Evolutionary conservation across 1,139 yeast species (phyloP).

Genomic region (Candida dubliniensis): DNA sequence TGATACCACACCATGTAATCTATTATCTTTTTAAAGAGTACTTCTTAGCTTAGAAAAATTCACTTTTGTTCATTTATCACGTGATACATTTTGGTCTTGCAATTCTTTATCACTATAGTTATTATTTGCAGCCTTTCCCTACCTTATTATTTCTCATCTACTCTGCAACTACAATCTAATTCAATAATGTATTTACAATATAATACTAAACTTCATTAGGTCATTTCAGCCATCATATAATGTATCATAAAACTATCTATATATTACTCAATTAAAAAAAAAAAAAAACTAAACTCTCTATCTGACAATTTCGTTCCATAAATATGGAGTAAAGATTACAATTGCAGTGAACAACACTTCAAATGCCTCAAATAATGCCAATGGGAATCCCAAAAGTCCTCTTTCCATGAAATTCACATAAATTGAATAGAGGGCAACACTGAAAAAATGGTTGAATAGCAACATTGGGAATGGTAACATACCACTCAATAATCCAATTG

Average conservation of each 20-base stretch:
- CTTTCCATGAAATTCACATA: conserved; percentile 64
- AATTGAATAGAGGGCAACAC: conserved; percentile 85
- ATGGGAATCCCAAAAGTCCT: conserved; percentile 69
- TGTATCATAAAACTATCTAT: not conserved
- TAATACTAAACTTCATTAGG: too few species aligned
- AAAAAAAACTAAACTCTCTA: not conserved
- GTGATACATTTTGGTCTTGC: too few species aligned
- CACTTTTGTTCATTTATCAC: too few species aligned
- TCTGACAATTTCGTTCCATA: conserved; percentile 48
- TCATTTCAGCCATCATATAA: too few species aligned
- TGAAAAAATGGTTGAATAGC: conserved; percentile 80
- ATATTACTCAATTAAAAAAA: not conserved
- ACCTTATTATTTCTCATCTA: too few species aligned
- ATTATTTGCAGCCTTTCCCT: too few species aligned
- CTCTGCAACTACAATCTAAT: too few species aligned
- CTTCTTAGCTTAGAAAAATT: too few species aligned
- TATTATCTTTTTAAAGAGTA: too few species aligned
- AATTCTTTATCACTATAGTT: too few species aligned
- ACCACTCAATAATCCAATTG: conserved; percentile 84
- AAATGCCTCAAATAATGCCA: conserved; percentile 70
- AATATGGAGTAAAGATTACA: conserved; percentile 73
- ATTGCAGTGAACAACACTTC: conserved; percentile 74
- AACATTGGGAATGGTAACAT: conserved; percentile 71
- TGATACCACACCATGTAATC: too few species aligned
- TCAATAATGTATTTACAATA: too few species aligned